Evolutionary conservation across 2,329 filamentous ascomycete species (phyloP), one percentile per base, ranked within the genome.

Genomic region (Calonectria ilicicola): DNA sequence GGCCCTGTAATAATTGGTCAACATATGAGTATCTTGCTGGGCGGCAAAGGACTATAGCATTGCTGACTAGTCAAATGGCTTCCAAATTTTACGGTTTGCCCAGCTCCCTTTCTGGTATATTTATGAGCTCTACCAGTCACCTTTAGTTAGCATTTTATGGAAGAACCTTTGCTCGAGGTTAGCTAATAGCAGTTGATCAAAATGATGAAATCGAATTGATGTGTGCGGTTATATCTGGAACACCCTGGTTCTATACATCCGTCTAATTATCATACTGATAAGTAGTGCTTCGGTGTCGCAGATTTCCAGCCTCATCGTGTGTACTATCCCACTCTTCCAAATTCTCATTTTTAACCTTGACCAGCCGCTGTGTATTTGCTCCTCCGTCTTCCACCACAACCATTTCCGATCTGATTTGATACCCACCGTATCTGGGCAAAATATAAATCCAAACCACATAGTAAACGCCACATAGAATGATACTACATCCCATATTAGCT

Each of bases 391-490:
- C 75, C 5, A 91, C 81, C 1, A 85, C 80, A 0, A 91, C 67
- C 2, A 91, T 79, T 42, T 91, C 88, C n/a, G 91, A 88, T 3
- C 91, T 86, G 64, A 92, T 86, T 17, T 82, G 77, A 74, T 93
- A 93, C 0, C 85, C 83, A 21, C 86, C 83, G 72, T 85, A 85
- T 42, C 83, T 86, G 0, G 91, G 91, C 0, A 93, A 76, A 2
- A 89, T 49, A 60, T 88, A 85, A 72, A 92, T 89, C 90, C 91
- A 93, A 7, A 87, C 69, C n/a, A 85, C 82, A 76, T 93, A 93
- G 81, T 93, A 93, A 1, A 89, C 46, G 0, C 80, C 88, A 67
- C 91, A 93, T 0, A 86, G n/a, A 10, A 86, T 72, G 27, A 93
- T 83, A 32, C 89, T 90, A 21, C 6, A 27, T 65, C 19, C 40